phyloP scores from a whole-genome alignment of 768 basidiomycete species.

The Podaxis mareebaensis region DNA sequence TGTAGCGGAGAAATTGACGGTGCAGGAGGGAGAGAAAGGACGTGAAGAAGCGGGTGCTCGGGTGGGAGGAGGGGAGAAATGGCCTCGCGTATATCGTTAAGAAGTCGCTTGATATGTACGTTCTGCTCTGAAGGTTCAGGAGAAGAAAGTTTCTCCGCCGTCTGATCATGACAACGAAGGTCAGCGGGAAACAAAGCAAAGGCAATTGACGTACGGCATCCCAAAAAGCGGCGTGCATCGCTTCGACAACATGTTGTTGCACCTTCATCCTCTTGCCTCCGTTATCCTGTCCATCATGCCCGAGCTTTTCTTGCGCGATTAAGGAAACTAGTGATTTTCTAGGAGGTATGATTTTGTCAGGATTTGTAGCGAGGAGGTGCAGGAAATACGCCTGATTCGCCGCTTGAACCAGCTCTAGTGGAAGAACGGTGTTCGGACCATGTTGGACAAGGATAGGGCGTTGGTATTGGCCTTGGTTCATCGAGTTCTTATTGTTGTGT shows the following conservation, averaged over 20 bases:
- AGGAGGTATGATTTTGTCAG: slow-evolving; percentile 59
- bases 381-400: slow-evolving; percentile 66
- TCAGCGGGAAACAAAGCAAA: background rate
- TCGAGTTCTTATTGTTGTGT: background rate
- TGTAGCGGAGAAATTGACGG: slow-evolving; percentile 70
- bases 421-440: slow-evolving; percentile 32
- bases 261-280: slow-evolving; percentile 16
- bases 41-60: slow-evolving; percentile 47
- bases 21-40: slow-evolving; percentile 57
- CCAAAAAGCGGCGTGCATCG: slow-evolving; percentile 73
- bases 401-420: slow-evolving; percentile 54
- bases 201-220: slow-evolving; percentile 52
- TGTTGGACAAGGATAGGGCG: slow-evolving; percentile 16
- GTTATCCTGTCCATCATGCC: slow-evolving; percentile 28
- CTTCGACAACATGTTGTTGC: slow-evolving; percentile 43
- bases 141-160: slow-evolving; percentile 53
- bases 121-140: slow-evolving; percentile 61
- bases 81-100: slow-evolving; percentile 51
- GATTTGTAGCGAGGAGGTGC: slow-evolving; percentile 66
- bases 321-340: slow-evolving; percentile 74
- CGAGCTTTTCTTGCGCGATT: slow-evolving; percentile 31
- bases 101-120: slow-evolving; percentile 55
- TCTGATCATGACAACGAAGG: slow-evolving; percentile 37
- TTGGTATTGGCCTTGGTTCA: background rate
- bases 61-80: slow-evolving; percentile 61